Evolutionary conservation across 1,284 basidiomycete genomes (phyloP), one percentile per base, ranked within the genome.

Genomic region (Chalciporus sp.): DNA sequence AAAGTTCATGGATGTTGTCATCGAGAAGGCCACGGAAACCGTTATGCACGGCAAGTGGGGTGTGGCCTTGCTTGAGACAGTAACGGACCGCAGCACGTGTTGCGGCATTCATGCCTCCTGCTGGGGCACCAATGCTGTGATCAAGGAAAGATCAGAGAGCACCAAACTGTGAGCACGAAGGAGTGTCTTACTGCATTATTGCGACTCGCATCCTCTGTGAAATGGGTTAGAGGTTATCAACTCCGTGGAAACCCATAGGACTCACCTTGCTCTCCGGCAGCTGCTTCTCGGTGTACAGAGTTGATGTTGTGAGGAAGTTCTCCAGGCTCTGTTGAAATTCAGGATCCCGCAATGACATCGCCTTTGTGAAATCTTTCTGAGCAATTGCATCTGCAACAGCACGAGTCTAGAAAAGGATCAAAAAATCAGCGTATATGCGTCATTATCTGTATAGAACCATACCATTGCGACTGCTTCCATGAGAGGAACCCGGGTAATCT

Each of bases 51-150:
- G 88, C 93, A 28, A 98, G 78, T 14, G 95, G 90, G 19, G 83
- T 90, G 72, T 99, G 96, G 1, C 97, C 96, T 66, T 94, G 90
- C 56, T 87, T 86, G 58, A 96, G 77, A 70, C 95, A 98, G 77
- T 94, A 98, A 16, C 96, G 90, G 7, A 93, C 94, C 1, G 94
- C 94, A 31, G 95, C 89, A 43, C 96, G 88, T 0, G 95, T 98
- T 0, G 96, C 96, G 1, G 95, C 95, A 69, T 99, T 98, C 94
- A 99, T 98, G 11, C 97, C 96, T 53, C 96, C 95, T 4, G 96
- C 95, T 3, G 97, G 96, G 1, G 97, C 97, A 57, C 96, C 96
- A 66, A 96, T 88, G 66, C 92, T 95, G 52, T 20, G 49, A 47
- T 52, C 43, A 47, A 17, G 47, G 37, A 42, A 29, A 52, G 49